Base-by-base conservation (phyloP, 192 early-diverging fungal species). In the Linderina pennispora region DNA sequence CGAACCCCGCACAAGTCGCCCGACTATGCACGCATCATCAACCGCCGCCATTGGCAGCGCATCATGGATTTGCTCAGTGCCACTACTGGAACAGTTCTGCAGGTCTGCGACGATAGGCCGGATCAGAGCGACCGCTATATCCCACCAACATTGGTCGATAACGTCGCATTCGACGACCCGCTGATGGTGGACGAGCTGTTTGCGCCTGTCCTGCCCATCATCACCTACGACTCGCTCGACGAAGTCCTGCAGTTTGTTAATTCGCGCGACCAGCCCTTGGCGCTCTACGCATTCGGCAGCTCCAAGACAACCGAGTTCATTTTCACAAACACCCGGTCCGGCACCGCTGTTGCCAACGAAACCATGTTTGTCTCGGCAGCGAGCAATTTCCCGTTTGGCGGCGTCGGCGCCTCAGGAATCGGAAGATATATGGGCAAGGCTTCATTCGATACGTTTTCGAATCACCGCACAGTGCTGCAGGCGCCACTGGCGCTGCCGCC, bases 141-240 rank as follows among this genome's bases (percentile, higher is more conserved):
- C 34, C 79, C 81, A n/a, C 90, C 89, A 1, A 91, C 88, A 4
- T 50, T 96, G n/a, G 53, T 98, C n/a, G 62, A 80, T 7, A 78
- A 86, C 19, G 89, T 96, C 15, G 59, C 49, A 2, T 54, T 76
- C 8, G 72, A 74, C 51, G 72, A 78, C 34, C 41, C 55, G 7
- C 60, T 88, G 45, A 91, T 95, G 92, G 38, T 71, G 17, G 82
- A 82, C 23, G 94, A 98, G 64, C 58, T 98, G 32, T 96, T 98
- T 78, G 95, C 91, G n/a, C 95, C 95, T 2, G 59, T 95, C 24
- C 59, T 98, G 45, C 90, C 90, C 13, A 74, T 98, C 43, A 39
- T 95, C 18, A 53, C 75, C 4, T 80, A 82, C 40, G 76, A 82
- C 49, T 68, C 62, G 19, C 23, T 85, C 10, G 75, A 86, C 14